phyloP scores from a whole-genome alignment of 1,139 yeast species.

The Scheffersomyces titani region DNA sequence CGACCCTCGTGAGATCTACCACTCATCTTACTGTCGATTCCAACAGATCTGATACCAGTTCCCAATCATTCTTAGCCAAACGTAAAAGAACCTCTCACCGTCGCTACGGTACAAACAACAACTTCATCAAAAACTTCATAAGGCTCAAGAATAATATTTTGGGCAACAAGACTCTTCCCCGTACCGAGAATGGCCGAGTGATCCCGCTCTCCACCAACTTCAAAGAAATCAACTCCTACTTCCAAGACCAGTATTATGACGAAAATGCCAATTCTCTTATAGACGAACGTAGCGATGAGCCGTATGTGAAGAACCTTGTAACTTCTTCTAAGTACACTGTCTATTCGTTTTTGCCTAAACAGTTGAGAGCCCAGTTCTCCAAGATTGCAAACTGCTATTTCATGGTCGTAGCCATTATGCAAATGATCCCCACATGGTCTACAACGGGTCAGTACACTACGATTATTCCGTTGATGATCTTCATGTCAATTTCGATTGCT shows the following conservation, averaged over 20 bases:
- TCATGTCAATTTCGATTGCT: slow-evolving; percentile 86
- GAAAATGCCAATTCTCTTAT: slow-evolving; percentile 32
- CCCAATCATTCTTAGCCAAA: slow-evolving; percentile 22
- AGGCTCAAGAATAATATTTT: slow-evolving; percentile 34
- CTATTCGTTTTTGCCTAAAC: slow-evolving; percentile 84
- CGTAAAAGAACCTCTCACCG: slow-evolving; percentile 20
- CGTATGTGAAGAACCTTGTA: slow-evolving; percentile 67
- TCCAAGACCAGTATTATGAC: slow-evolving; percentile 31
- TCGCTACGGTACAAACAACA: slow-evolving; percentile 16
- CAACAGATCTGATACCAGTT: slow-evolving; percentile 18
- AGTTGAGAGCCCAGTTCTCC: slow-evolving; percentile 85
- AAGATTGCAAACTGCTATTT: slow-evolving; percentile 89
- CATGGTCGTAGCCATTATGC: slow-evolving; percentile 84
- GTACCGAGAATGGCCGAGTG: slow-evolving; percentile 69
- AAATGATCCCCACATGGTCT: slow-evolving; percentile 96
- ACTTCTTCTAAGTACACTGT: slow-evolving; percentile 87
- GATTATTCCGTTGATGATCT: slow-evolving; percentile 80
- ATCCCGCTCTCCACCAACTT: slow-evolving; percentile 63
- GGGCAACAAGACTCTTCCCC: slow-evolving; percentile 46
- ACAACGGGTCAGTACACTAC: slow-evolving; percentile 98
- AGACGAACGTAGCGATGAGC: slow-evolving; percentile 68
- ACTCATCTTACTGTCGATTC: slow-evolving; percentile 27
- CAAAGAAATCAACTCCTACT: slow-evolving; percentile 26
- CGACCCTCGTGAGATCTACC: slow-evolving; percentile 25
- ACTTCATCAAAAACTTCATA: slow-evolving; percentile 15